phyloP scores from a whole-genome alignment of 2,329 filamentous ascomycete genomes.

The Dryadomyces quercus-mongolicae region DNA sequence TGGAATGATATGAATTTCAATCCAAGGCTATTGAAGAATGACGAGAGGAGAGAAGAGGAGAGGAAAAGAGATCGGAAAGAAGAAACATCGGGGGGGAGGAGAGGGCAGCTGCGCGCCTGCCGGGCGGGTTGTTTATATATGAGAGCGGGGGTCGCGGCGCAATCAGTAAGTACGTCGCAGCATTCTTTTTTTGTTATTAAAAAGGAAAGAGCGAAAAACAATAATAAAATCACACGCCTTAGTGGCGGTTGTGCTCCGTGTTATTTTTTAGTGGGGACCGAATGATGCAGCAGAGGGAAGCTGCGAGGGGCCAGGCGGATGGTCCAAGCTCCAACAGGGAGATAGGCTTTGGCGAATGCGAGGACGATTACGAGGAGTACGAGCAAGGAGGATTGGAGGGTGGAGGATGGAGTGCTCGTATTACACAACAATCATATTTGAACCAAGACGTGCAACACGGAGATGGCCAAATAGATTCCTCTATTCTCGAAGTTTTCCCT shows the following conservation, averaged over 20 bases:
- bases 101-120: constrained; percentile 34
- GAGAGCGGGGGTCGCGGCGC: constrained; percentile 38
- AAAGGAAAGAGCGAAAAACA: not conserved
- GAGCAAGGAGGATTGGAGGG: too few relatives aligned
- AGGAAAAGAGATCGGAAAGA: constrained; percentile 17
- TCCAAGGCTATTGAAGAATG: not conserved
- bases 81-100: constrained; percentile 27
- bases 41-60: constrained; percentile 1
- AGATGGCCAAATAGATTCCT: too few relatives aligned
- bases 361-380: too few relatives aligned
- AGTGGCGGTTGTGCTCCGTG: constrained; percentile 3
- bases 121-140: constrained; percentile 49
- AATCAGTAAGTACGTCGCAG: constrained; percentile 35
- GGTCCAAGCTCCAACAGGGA: not conserved
- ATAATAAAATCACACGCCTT: constrained; percentile 14
- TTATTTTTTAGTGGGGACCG: constrained; percentile 1
- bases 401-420: too few relatives aligned
- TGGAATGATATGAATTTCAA: constrained; percentile 6
- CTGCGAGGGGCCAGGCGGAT: not conserved
- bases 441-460: too few relatives aligned
- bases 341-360: too few relatives aligned
- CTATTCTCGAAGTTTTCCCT: too few relatives aligned
- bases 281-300: not conserved
- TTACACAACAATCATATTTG: too few relatives aligned
- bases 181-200: constrained; percentile 3